A percentile compares a stretch with the other conserved stretches of the same genome.
These are phyloP conservation scores for Saccharum spontaneum DNA, from an alignment of 176 grass and related monocot species.

Conservation along the genomic window DNA sequence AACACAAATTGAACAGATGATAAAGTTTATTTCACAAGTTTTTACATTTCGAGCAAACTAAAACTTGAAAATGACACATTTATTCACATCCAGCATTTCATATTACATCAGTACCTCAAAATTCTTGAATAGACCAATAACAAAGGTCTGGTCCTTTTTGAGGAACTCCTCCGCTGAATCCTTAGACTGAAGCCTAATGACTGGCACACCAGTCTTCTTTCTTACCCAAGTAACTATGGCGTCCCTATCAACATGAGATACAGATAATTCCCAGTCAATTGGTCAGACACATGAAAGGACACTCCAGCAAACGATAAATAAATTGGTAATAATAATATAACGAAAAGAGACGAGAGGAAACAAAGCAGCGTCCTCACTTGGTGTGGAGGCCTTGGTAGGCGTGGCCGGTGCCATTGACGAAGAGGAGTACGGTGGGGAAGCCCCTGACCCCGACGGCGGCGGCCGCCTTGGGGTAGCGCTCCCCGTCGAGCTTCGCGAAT, in stretches of 20 bases:
- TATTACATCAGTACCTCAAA: slow-evolving; percentile 55
- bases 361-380: slow-evolving; percentile 44
- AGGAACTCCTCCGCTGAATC: slow-evolving; percentile 71
- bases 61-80: background rate
- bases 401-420: slow-evolving; percentile 72
- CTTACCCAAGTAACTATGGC: slow-evolving; percentile 89
- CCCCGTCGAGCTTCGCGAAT: slow-evolving; percentile 89
- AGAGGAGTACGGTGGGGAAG: slow-evolving; percentile 83
- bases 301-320: background rate
- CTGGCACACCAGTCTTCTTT: slow-evolving; percentile 83
- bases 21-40: background rate
- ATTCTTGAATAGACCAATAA: slow-evolving; percentile 68
- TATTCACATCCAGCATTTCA: background rate
- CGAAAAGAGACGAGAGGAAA: background rate
- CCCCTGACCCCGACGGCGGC: slow-evolving; percentile 68
- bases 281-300: slow-evolving; percentile 1
- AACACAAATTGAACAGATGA: background rate
- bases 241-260: slow-evolving; percentile 54
- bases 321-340: background rate
- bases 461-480: slow-evolving; percentile 81
- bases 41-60: background rate
- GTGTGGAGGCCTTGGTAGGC: slow-evolving; percentile 79
- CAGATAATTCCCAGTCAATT: slow-evolving; percentile 11
- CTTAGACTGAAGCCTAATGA: slow-evolving; percentile 63
- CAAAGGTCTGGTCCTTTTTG: slow-evolving; percentile 61